Percentiles rank a stretch among this genome's conserved stretches.
Conservation (phyloP, 495 filamentous ascomycete species). For the Aspergillus haitiensis region DNA sequence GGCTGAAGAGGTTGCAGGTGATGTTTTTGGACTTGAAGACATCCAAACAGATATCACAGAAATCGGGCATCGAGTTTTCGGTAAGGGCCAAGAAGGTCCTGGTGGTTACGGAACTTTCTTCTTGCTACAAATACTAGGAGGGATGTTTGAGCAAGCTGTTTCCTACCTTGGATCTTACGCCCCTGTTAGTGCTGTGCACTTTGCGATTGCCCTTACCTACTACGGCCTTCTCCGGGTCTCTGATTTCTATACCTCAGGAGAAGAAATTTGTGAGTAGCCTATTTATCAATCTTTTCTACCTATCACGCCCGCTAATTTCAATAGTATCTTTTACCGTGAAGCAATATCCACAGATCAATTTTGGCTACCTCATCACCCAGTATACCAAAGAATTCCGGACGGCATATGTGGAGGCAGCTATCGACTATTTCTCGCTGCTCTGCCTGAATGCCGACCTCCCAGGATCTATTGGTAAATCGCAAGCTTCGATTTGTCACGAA, state of each 20-base stretch:
- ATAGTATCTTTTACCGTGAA: constrained; percentile 69
- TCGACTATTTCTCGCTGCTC: constrained; percentile 90
- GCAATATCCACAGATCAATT: constrained; percentile 85
- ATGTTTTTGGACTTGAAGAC: constrained; percentile 84
- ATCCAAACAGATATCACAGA: constrained; percentile 80
- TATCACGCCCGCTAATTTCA: constrained; percentile 33
- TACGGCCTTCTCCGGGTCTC: constrained; percentile 89
- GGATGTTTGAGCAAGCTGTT: constrained; percentile 94
- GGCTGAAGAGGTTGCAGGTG: constrained; percentile 77
- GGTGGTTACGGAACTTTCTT: constrained; percentile 88
- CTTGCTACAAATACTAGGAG: constrained; percentile 82
- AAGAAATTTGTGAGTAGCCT: constrained; percentile 64
- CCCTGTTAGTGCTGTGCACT: constrained; percentile 91
- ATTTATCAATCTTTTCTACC: constrained; percentile 7
- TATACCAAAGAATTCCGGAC: constrained; percentile 96
- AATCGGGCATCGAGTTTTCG: constrained; percentile 87
- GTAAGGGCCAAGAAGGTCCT: constrained; percentile 65
- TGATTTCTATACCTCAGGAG: constrained; percentile 64
- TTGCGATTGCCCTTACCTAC: constrained; percentile 83
- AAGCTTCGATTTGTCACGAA: constrained; percentile 83
- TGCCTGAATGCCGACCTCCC: constrained; percentile 88
- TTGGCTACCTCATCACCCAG: constrained; percentile 86
- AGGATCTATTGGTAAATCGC: constrained; percentile 68
- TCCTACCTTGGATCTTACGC: constrained; percentile 85
- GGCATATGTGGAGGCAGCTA: constrained; percentile 78